These are phyloP conservation scores for Dendrocalamus latiflorus DNA, from an alignment of 202 grass and related monocot species.

Conservation along the genomic window DNA sequence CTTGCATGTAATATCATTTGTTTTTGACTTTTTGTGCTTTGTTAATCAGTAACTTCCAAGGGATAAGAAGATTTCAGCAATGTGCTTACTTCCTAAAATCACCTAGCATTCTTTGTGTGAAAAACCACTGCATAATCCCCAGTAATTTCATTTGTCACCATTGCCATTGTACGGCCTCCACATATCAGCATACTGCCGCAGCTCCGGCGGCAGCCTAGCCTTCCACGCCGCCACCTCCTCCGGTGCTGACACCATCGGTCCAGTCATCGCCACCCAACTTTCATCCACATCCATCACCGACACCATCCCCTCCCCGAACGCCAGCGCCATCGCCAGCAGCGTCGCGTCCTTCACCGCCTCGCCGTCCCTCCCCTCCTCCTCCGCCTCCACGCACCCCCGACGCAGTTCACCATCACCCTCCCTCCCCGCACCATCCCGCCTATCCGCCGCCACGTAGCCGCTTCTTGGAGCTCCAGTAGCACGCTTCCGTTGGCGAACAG, in stretches of 20 bases:
- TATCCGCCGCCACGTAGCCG: slow-evolving; percentile 36
- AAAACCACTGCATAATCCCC: neutral
- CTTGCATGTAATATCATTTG: neutral
- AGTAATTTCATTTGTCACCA: neutral
- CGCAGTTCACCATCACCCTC: neutral
- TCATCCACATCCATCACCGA: slow-evolving; percentile 56
- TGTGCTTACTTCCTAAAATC: neutral
- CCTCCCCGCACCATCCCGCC: too few species aligned
- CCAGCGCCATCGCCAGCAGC: slow-evolving; percentile 39
- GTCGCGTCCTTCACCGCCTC: slow-evolving; percentile 61
- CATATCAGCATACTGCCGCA: slow-evolving; percentile 45
- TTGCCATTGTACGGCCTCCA: slow-evolving; percentile 33
- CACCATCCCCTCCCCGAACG: slow-evolving; percentile 49
- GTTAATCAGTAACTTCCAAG: neutral
- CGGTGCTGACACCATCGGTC: slow-evolving; percentile 9
- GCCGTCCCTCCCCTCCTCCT: slow-evolving; percentile 55
- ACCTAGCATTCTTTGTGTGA: neutral
- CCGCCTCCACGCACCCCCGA: slow-evolving; percentile 68
- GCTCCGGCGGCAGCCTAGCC: slow-evolving; percentile 39
- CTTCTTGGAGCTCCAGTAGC: slow-evolving; percentile 64
- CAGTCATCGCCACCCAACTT: slow-evolving; percentile 59
- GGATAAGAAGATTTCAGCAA: neutral
- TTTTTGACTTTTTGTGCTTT: neutral
- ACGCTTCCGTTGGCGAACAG: slow-evolving; percentile 70
- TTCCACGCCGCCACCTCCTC: slow-evolving; percentile 45